Evolutionary conservation across 106 monocot genomes (phyloP).

Genomic region (Iris macrosiphon): DNA sequence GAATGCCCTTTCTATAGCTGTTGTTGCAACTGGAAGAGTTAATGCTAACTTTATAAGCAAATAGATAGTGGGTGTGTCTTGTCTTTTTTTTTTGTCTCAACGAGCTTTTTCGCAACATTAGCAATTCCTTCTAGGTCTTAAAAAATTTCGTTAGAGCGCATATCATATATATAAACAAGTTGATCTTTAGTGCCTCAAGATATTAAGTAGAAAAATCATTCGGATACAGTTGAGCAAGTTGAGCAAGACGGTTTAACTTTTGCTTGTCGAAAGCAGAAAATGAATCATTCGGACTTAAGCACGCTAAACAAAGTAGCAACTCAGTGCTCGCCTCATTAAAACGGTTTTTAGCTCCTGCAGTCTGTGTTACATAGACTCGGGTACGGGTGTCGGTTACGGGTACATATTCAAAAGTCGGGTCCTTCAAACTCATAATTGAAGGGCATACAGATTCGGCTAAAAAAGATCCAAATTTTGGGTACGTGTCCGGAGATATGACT

Average conservation of each 20-base stretch:
- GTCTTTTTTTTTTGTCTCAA: neutral
- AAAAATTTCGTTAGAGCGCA: neutral
- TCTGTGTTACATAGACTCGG: neutral
- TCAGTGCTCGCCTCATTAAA: slow-evolving; percentile 1
- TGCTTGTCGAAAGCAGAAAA: neutral
- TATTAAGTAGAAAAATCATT: neutral
- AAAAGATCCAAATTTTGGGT: too few relatives aligned
- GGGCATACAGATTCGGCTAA: too few relatives aligned
- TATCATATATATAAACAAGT: slow-evolving; percentile 1
- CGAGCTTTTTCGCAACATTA: neutral
- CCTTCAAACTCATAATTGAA: too few relatives aligned
- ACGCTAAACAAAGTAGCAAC: neutral
- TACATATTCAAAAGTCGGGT: too few relatives aligned
- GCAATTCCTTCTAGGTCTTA: neutral
- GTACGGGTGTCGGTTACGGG: too few relatives aligned
- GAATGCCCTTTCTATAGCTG: neutral
- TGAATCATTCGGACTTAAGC: slow-evolving; percentile 1
- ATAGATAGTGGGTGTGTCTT: neutral
- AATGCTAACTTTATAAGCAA: neutral
- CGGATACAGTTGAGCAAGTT: neutral
- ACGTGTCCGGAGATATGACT: too few relatives aligned
- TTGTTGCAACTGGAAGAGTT: neutral
- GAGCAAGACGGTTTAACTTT: neutral
- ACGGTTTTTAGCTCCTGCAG: neutral
- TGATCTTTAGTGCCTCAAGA: neutral